Base-by-base conservation (phyloP, 805 yeast genomes). In the Isabelozyma heimii region DNA sequence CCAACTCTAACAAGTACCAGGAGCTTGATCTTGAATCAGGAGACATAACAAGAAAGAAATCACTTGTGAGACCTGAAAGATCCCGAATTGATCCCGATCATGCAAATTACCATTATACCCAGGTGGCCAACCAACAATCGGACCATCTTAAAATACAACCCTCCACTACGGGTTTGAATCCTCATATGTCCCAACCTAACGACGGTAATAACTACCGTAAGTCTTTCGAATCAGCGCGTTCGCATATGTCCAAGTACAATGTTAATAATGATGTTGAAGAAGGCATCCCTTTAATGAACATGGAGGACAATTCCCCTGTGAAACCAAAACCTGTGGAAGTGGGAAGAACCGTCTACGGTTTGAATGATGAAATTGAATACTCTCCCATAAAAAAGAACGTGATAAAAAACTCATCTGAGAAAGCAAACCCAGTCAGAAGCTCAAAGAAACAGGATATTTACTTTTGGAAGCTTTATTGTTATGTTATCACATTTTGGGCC, bases 401-500 rank as follows among this genome's bases (percentile, higher is more conserved):
- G 33, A 67, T 69, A 33, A 50, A 58, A 30, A 52, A 52, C 16
- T 37, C 45, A 26, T 42, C 48, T 44, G 41, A 43, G n/a, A 51
- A 47, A 40, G 47, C 57, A 3, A 39, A 49, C 10, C 30, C 42
- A 17, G 44, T 45, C 8, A 52, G 47, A 27, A 41, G 44, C 12
- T 46, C 47, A 7, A 45, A 51, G 4, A 57, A 63, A 43, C 49
- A 52, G 50, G 60, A 70, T 52, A 61, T 72, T 37, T 71, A 67
- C 51, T 61, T 66, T 90, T 94, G 99, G 99, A 80, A 81, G 55
- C 69, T 83, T 0, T 94, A 90, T 69, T 91, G 97, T 64, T 82
- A 83, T 55, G 57, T 80, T 8, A 70, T 94, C 35, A 91, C 99
- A 0, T 90, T 90, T 65, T 92, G 97, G 94, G 95, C 96, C 2